Evolutionary conservation across 1,139 yeast species (phyloP).

Genomic region (Saccharomyces hybrid): DNA sequence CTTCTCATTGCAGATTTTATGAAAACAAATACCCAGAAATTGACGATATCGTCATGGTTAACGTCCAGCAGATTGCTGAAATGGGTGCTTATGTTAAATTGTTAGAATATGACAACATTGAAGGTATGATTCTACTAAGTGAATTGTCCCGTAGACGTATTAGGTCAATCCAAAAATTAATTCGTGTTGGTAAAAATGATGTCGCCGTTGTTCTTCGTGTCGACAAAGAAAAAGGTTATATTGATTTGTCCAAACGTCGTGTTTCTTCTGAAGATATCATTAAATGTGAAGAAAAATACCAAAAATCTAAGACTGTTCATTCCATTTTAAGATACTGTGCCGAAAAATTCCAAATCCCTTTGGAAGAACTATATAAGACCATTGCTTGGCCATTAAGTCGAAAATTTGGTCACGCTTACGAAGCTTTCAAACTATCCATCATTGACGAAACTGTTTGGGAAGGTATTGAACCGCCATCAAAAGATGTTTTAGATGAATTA

Average conservation of each 20-base stretch:
- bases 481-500: conserved; percentile 69
- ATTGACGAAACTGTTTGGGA: conserved; percentile 87
- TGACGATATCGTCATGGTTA: conserved; percentile 97
- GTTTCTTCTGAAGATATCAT: conserved; percentile 97
- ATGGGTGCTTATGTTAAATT: conserved; percentile 97
- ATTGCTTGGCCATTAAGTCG: conserved; percentile 97
- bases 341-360: conserved; percentile 82
- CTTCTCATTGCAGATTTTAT: conserved; percentile 90
- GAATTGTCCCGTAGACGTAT: conserved; percentile 98
- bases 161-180: conserved; percentile 92
- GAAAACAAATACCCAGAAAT: conserved; percentile 98
- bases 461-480: conserved; percentile 56
- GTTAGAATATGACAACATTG: conserved; percentile 93
- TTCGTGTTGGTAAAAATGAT: conserved; percentile 97
- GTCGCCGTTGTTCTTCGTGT: conserved; percentile 98
- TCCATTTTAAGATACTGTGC: conserved; percentile 97
- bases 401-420: conserved; percentile 94
- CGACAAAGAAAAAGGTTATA: conserved; percentile 96
- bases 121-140: conserved; percentile 94
- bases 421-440: conserved; percentile 93
- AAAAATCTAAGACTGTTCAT: conserved; percentile 94
- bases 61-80: conserved; percentile 95
- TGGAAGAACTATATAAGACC: conserved; percentile 76
- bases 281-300: conserved; percentile 96
- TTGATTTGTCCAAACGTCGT: conserved; percentile 94